Percentiles rank a stretch among this genome's conserved stretches.
Evolutionary conservation across 768 basidiomycete genomes (phyloP).

Genomic region (Lentinula guzmanii): DNA sequence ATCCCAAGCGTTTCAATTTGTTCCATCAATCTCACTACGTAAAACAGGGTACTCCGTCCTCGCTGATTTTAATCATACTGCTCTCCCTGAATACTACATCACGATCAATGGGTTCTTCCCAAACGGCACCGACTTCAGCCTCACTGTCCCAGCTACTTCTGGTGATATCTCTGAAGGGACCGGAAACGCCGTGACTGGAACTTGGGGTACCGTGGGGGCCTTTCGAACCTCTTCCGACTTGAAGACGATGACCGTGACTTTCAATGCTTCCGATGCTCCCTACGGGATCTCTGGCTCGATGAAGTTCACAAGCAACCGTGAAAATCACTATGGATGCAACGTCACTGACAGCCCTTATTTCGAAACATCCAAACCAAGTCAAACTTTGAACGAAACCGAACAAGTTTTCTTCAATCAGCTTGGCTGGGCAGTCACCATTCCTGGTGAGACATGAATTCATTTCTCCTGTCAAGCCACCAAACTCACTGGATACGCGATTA

Average conservation of each 20-base stretch:
- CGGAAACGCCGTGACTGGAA: conserved; percentile 9
- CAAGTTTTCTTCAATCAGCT: conserved; percentile 14
- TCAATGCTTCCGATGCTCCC: conserved; percentile 11
- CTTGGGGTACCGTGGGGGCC: conserved; percentile 11
- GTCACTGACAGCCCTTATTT: conserved; percentile 16
- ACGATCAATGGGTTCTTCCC: conserved; percentile 14
- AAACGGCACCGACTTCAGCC: conserved; percentile 13
- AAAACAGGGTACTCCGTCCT: conserved; percentile 2
- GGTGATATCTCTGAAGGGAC: conserved; percentile 10
- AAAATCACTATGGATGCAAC: conserved; percentile 17
- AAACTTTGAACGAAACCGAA: conserved; percentile 11
- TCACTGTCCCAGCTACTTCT: conserved; percentile 11
- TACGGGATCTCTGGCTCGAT: conserved; percentile 12
- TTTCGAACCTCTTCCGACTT: conserved; percentile 14
- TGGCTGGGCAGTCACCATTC: conserved; percentile 17
- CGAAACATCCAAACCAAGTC: conserved; percentile 1
- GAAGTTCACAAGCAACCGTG: conserved; percentile 10
- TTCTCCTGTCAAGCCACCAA: background rate
- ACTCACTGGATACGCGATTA: background rate
- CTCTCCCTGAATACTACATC: conserved; percentile 11
- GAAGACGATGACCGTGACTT: conserved; percentile 11
- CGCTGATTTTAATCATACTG: background rate
- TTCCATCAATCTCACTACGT: background rate
- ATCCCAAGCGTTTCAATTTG: background rate
- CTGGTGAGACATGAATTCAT: conserved; percentile 8